Evolutionary conservation across 306 rosid genomes (phyloP).

Genomic region (Sindora glabra): DNA sequence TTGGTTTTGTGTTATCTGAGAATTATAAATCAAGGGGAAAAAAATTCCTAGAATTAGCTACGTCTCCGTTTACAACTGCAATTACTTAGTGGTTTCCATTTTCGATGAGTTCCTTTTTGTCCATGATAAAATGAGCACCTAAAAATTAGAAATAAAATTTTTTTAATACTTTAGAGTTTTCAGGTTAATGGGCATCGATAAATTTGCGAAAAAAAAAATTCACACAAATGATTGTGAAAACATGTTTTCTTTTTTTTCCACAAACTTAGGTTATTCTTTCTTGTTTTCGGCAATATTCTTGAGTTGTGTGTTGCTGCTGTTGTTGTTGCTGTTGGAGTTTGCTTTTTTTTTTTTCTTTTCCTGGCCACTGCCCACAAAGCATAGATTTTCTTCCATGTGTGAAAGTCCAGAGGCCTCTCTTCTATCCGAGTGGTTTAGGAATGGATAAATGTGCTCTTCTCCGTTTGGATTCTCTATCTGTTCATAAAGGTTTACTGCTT

Average conservation of each 20-base stretch:
- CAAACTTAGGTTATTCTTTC: conserved; percentile 39
- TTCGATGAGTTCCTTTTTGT: neutral
- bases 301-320: too few relatives aligned
- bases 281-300: conserved; percentile 52
- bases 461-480: conserved; percentile 78
- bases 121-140: conserved; percentile 13
- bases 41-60: neutral
- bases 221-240: conserved; percentile 50
- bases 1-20: conserved; percentile 15
- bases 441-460: conserved; percentile 81
- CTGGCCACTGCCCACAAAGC: conserved; percentile 71
- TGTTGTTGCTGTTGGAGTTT: conserved; percentile 36
- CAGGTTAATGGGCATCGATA: conserved; percentile 45
- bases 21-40: neutral
- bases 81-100: neutral
- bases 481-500: conserved; percentile 71
- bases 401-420: conserved; percentile 46
- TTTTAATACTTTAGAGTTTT: conserved; percentile 13
- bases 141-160: neutral
- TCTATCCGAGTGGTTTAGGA: conserved; percentile 54
- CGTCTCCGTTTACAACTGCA: neutral
- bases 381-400: conserved; percentile 74
- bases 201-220: conserved; percentile 37
- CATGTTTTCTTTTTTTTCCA: conserved; percentile 39
- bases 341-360: conserved; percentile 95